Evolutionary conservation across 2,329 filamentous ascomycete species (phyloP).

Genomic region (Endocalyx cinctus): DNA sequence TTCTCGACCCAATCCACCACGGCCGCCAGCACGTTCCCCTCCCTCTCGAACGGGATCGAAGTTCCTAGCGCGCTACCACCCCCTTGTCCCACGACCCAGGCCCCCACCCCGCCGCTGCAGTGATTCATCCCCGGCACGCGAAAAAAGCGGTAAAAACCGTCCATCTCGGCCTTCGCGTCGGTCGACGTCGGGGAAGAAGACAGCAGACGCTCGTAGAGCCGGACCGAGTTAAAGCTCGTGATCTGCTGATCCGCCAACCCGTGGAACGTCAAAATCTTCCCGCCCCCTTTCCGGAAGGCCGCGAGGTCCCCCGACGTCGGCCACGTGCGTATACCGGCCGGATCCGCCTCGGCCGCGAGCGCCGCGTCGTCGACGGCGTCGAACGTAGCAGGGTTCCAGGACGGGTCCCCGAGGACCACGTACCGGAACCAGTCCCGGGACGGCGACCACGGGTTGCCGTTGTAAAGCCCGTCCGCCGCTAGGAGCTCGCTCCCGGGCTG

Average conservation of each 20-base stretch:
- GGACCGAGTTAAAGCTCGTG: slow-evolving; percentile 36
- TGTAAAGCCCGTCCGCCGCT: slow-evolving; percentile 33
- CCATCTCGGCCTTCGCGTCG: slow-evolving; percentile 31
- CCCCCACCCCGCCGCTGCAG: slow-evolving; percentile 42
- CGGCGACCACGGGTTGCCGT: slow-evolving; percentile 34
- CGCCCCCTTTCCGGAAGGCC: slow-evolving; percentile 29
- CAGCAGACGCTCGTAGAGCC: slow-evolving; percentile 43
- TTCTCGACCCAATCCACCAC: slow-evolving; percentile 46
- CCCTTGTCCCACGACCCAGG: slow-evolving; percentile 27
- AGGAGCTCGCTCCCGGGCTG: slow-evolving; percentile 41
- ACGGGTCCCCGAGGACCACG: slow-evolving; percentile 38
- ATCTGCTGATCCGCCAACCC: slow-evolving; percentile 41
- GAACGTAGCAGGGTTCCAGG: slow-evolving; percentile 34
- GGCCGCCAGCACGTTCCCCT: slow-evolving; percentile 41
- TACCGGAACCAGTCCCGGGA: slow-evolving; percentile 43
- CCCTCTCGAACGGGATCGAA: slow-evolving; percentile 23
- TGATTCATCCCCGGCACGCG: slow-evolving; percentile 44
- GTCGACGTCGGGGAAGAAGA: slow-evolving; percentile 31
- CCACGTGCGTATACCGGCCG: slow-evolving; percentile 17
- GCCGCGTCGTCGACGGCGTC: slow-evolving; percentile 30
- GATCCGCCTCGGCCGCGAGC: slow-evolving; percentile 12
- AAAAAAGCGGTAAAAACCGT: slow-evolving; percentile 40
- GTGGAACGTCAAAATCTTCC: slow-evolving; percentile 32
- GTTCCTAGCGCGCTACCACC: slow-evolving; percentile 11
- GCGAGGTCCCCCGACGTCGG: slow-evolving; percentile 35